phyloP scores from a whole-genome alignment of 768 basidiomycete genomes.

The Cystofilobasidium bisporidii region DNA sequence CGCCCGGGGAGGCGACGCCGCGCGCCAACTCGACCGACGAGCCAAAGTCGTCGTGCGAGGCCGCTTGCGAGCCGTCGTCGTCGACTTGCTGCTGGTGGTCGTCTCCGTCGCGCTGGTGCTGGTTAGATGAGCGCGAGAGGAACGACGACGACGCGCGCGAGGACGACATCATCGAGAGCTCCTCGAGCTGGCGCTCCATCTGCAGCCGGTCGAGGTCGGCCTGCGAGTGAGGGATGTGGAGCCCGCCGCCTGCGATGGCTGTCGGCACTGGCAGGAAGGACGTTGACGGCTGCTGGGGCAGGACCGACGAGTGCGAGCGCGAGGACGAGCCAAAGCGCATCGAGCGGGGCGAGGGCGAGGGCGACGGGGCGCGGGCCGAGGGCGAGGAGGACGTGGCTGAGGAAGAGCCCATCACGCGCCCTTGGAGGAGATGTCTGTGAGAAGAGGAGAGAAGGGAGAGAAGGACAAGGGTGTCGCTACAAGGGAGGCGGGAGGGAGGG shows the following conservation, averaged over 20 bases:
- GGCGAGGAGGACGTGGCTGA: conserved; percentile 18
- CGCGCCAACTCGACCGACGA: conserved; percentile 25
- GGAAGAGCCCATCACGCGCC: conserved; percentile 16
- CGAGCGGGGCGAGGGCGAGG: conserved; percentile 26
- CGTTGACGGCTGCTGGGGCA: background rate
- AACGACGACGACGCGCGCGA: conserved; percentile 21
- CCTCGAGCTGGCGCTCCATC: conserved; percentile 21
- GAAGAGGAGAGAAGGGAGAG: background rate
- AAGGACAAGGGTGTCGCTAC: conserved; percentile 2
- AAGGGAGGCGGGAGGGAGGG: background rate
- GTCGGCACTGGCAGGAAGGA: background rate
- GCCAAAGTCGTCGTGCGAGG: conserved; percentile 13
- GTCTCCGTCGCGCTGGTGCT: background rate
- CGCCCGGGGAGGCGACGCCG: background rate
- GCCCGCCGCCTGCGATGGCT: background rate
- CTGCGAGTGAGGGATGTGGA: conserved; percentile 26
- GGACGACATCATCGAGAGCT: conserved; percentile 24
- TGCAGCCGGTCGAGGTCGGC: conserved; percentile 23
- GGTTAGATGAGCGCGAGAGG: conserved; percentile 1
- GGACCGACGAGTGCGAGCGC: conserved; percentile 8
- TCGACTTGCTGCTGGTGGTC: background rate
- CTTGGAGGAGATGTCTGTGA: background rate
- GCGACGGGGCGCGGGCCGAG: conserved; percentile 17
- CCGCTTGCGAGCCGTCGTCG: background rate
- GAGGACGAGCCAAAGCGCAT: conserved; percentile 14